A percentile compares a stretch with the other conserved stretches of the same genome.
phyloP scores from a whole-genome alignment of 441 rosid species.

The Gossypium laxum region DNA sequence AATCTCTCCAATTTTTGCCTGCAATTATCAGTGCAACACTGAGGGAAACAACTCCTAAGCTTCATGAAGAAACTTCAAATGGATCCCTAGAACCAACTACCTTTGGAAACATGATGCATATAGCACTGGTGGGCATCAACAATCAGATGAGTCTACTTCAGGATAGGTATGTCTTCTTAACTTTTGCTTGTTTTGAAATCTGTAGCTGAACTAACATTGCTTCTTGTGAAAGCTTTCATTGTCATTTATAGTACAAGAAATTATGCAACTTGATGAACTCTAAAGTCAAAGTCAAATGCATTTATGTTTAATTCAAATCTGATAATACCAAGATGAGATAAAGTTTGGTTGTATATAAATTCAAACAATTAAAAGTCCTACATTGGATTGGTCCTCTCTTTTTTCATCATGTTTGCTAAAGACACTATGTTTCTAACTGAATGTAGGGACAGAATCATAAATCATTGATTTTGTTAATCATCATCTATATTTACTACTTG shows the following conservation, averaged over 20 bases:
- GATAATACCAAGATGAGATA: neutral
- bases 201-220: neutral
- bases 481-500: constrained; percentile 17
- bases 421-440: neutral
- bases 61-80: constrained; percentile 33
- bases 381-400: neutral
- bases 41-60: constrained; percentile 63
- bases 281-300: neutral
- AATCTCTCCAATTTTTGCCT: constrained; percentile 80
- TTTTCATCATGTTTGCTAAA: neutral
- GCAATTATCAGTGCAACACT: constrained; percentile 63
- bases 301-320: constrained; percentile 1
- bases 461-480: constrained; percentile 5
- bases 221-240: neutral
- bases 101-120: constrained; percentile 94
- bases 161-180: constrained; percentile 60
- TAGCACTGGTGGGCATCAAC: constrained; percentile 88
- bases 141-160: constrained; percentile 97
- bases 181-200: constrained; percentile 11
- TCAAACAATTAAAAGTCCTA: neutral
- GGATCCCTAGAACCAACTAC: constrained; percentile 33
- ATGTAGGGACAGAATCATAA: neutral
- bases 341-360: constrained; percentile 4
- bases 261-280: constrained; percentile 1
- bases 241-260: neutral